These are phyloP conservation scores for Tieghemiomyces parasiticus DNA, from an alignment of 192 early-diverging fungal genomes.

Conservation along the genomic window DNA sequence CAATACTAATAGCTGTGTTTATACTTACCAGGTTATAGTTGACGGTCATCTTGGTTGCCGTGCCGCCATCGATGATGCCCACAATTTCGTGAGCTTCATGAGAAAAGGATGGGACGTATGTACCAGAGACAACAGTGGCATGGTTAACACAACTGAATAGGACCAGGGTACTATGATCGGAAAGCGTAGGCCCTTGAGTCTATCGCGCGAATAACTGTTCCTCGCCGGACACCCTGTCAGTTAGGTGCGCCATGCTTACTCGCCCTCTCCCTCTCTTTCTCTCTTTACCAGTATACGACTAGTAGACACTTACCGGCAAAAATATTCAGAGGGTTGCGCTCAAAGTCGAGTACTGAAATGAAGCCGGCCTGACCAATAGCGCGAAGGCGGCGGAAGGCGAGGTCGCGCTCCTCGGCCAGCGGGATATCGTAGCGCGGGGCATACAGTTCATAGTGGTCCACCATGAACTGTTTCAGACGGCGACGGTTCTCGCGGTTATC, in stretches of 20 bases:
- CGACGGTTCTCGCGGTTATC: slow-evolving; percentile 41
- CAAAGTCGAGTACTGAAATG: slow-evolving; percentile 53
- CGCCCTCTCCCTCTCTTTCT: too few species aligned
- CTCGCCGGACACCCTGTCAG: neutral
- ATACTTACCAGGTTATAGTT: slow-evolving; percentile 35
- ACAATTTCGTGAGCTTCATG: slow-evolving; percentile 52
- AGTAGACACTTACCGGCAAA: slow-evolving; percentile 18
- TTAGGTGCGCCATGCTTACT: too few species aligned
- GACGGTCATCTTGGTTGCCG: slow-evolving; percentile 55
- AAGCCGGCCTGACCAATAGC: slow-evolving; percentile 32
- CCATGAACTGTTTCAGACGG: slow-evolving; percentile 29
- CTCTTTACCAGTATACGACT: neutral
- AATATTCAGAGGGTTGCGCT: slow-evolving; percentile 48
- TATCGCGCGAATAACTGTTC: neutral
- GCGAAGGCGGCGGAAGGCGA: slow-evolving; percentile 40
- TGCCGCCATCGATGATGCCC: slow-evolving; percentile 55
- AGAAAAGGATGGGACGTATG: too few species aligned
- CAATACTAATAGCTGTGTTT: neutral
- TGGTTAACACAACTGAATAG: too few species aligned
- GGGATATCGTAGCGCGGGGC: slow-evolving; percentile 49
- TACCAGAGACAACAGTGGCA: too few species aligned
- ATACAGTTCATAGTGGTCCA: slow-evolving; percentile 31
- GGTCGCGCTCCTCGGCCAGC: slow-evolving; percentile 40
- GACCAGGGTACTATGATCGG: neutral
- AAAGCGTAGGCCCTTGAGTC: neutral